Evolutionary conservation across 116 monocot genomes (phyloP).

Genomic region (Posidonia oceanica): DNA sequence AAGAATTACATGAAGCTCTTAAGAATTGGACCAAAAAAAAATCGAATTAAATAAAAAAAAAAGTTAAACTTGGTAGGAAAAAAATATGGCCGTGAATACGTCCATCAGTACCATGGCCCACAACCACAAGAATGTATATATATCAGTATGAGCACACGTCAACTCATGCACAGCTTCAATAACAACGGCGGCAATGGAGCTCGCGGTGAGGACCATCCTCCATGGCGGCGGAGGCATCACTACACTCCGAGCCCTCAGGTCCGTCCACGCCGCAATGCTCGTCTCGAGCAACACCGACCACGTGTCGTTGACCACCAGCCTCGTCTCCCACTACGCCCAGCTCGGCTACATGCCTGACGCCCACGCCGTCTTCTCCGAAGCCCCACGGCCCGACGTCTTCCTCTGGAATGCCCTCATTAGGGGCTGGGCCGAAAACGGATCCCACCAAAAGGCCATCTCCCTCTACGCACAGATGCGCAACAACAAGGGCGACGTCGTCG

Average conservation of each 20-base stretch:
- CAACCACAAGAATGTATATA: no score
- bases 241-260: slow-evolving; percentile 2
- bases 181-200: no score
- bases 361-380: slow-evolving; percentile 6
- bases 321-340: slow-evolving; percentile 12
- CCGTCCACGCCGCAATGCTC: slow-evolving; percentile 11
- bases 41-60: no score
- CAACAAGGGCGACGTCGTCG: background rate
- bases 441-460: slow-evolving; percentile 1
- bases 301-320: slow-evolving; percentile 8
- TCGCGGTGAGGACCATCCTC: background rate
- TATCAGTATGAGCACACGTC: no score
- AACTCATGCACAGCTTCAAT: no score
- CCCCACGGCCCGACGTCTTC: slow-evolving; percentile 4
- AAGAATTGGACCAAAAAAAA: no score
- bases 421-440: slow-evolving; percentile 1
- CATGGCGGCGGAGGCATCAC: background rate
- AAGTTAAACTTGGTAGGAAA: no score
- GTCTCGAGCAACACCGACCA: slow-evolving; percentile 1
- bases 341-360: slow-evolving; percentile 2
- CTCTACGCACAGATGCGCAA: slow-evolving; percentile 10
- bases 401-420: slow-evolving; percentile 35
- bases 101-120: no score
- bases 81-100: no score
- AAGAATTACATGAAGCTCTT: no score